Percentiles rank a stretch among this genome's conserved stretches.
phyloP scores from a whole-genome alignment of 805 yeast species.

The Pichia rugopelliculosa region DNA sequence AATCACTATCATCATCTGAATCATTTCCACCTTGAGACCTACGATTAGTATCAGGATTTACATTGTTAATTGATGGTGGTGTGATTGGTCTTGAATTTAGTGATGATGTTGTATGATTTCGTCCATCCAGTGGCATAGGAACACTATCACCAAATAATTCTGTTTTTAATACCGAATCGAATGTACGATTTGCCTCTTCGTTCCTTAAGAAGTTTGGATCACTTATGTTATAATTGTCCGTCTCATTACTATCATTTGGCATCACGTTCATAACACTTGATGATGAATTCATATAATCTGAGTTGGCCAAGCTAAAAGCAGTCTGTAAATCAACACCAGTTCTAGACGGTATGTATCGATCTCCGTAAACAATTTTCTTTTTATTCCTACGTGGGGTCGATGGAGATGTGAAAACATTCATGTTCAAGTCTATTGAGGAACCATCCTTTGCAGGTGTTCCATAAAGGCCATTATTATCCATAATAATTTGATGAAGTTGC shows the following conservation, averaged over 20 bases:
- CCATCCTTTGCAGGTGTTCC: neutral
- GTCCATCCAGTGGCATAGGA: conserved; percentile 31
- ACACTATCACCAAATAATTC: conserved; percentile 88
- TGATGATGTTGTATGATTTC: neutral
- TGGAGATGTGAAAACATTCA: conserved; percentile 25
- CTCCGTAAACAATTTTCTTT: conserved; percentile 56
- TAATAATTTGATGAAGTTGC: neutral
- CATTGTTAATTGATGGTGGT: conserved; percentile 9
- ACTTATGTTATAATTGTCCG: conserved; percentile 18
- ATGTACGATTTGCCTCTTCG: conserved; percentile 81
- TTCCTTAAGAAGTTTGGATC: conserved; percentile 64
- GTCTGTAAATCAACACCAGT: conserved; percentile 84
- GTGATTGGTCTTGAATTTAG: conserved; percentile 17
- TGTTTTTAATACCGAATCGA: conserved; percentile 76
- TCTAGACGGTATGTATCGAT: conserved; percentile 81
- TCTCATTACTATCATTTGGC: neutral
- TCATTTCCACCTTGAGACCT: neutral
- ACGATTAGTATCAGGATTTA: neutral
- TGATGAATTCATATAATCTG: conserved; percentile 28
- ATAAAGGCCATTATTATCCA: neutral
- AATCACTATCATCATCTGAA: neutral
- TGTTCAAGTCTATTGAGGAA: conserved; percentile 5
- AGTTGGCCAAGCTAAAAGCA: conserved; percentile 48
- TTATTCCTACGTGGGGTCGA: conserved; percentile 40
- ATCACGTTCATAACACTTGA: neutral